These are phyloP conservation scores for Citrullus amarus DNA, from an alignment of 306 rosid genomes.

Conservation along the genomic window DNA sequence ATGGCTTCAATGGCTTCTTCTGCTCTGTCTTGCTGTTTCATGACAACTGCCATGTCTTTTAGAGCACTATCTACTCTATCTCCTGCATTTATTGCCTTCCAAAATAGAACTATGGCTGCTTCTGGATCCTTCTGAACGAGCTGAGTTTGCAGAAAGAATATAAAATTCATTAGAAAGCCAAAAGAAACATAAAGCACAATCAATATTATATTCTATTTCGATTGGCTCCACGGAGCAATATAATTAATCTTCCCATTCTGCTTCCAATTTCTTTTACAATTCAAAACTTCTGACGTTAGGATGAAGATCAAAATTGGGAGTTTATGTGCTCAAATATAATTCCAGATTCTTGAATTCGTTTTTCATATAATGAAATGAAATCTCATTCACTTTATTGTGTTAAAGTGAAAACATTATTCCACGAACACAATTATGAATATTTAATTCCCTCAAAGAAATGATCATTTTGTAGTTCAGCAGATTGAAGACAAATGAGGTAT, in stretches of 20 bases:
- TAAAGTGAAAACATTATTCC: background rate
- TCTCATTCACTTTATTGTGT: background rate
- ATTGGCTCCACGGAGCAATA: background rate
- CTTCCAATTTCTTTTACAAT: background rate
- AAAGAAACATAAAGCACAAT: background rate
- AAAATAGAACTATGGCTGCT: slow-evolving; percentile 63
- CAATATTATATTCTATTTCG: too few relatives aligned
- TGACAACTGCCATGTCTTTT: slow-evolving; percentile 89
- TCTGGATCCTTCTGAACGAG: slow-evolving; percentile 70
- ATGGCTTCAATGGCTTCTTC: slow-evolving; percentile 94
- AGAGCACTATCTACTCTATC: slow-evolving; percentile 86
- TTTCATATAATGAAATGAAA: background rate
- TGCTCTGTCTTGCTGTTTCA: slow-evolving; percentile 75
- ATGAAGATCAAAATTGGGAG: background rate
- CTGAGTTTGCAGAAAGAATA: slow-evolving; percentile 20
- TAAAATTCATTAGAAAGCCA: background rate
- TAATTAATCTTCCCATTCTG: background rate
- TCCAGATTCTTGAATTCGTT: background rate
- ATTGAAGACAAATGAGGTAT: background rate
- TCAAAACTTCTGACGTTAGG: background rate
- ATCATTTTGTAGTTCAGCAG: background rate
- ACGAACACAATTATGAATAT: background rate
- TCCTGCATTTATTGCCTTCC: slow-evolving; percentile 83
- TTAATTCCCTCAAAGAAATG: background rate
- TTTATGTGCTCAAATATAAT: background rate